phyloP scores from a whole-genome alignment of 176 grass and related monocot genomes.

The Paspalum vaginatum region DNA sequence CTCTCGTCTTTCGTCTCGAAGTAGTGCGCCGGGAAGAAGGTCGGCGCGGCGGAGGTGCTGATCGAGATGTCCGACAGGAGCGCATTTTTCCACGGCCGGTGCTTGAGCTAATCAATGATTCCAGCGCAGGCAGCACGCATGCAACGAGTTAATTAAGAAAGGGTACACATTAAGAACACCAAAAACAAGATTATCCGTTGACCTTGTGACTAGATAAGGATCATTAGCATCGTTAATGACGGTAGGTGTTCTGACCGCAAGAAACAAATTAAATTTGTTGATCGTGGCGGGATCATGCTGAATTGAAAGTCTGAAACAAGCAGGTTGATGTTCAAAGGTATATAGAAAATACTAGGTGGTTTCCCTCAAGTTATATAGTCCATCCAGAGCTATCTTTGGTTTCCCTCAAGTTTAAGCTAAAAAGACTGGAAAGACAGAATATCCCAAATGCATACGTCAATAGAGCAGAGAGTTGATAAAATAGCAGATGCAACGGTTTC shows the following conservation, averaged over 20 bases:
- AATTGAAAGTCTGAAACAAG: not conserved
- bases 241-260: not conserved
- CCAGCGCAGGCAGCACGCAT: not conserved
- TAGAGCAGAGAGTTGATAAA: not conserved
- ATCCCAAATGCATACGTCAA: not conserved
- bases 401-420: conserved; percentile 28
- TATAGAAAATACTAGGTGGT: not conserved
- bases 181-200: not conserved
- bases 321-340: not conserved
- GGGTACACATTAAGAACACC: conserved; percentile 18
- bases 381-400: not conserved
- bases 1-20: conserved; percentile 50
- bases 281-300: not conserved
- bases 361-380: not conserved
- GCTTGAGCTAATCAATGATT: conserved; percentile 50
- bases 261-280: not conserved
- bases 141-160: conserved; percentile 27
- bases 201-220: not conserved
- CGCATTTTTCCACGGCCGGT: conserved; percentile 42
- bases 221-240: not conserved
- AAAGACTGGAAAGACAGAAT: not conserved
- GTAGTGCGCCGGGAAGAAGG: conserved; percentile 69
- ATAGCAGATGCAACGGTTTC: not conserved
- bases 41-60: conserved; percentile 77
- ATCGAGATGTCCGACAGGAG: conserved; percentile 66